A percentile compares a stretch with the other conserved stretches of the same genome.
These are phyloP conservation scores for Macrotyloma uniflorum DNA, from an alignment of 306 rosid species.

Conservation along the genomic window DNA sequence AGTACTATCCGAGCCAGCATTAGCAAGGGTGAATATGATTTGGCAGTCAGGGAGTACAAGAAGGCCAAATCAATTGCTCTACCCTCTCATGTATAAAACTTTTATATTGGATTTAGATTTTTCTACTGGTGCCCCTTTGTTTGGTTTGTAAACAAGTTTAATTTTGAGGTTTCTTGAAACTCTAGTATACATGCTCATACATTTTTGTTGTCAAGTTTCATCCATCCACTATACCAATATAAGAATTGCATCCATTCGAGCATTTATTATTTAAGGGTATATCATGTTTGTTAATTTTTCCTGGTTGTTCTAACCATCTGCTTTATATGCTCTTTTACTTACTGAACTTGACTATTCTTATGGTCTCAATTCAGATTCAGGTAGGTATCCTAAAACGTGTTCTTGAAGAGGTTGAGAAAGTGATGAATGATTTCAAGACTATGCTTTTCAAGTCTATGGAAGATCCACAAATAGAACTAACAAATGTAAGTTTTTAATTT, in stretches of 20 bases:
- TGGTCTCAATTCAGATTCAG: conserved; percentile 53
- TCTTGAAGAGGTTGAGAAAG: conserved; percentile 99
- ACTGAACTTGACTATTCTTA: conserved; percentile 21
- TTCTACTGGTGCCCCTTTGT: conserved; percentile 30
- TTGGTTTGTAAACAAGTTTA: conserved; percentile 27
- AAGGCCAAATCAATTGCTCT: conserved; percentile 97
- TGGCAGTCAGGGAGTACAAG: conserved; percentile 99
- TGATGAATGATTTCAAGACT: conserved; percentile 94
- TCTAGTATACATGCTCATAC: conserved; percentile 11
- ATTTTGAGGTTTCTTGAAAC: conserved; percentile 32
- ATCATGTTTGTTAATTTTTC: conserved; percentile 28
- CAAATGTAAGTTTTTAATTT: conserved; percentile 68
- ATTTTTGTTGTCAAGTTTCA: conserved; percentile 6
- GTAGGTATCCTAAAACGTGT: conserved; percentile 97
- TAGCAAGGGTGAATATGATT: conserved; percentile 96
- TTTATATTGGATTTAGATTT: conserved; percentile 31
- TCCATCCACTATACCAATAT: not conserved
- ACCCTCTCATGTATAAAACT: conserved; percentile 83
- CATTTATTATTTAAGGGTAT: conserved; percentile 22
- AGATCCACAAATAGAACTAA: conserved; percentile 86
- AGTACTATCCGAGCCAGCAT: conserved; percentile 93
- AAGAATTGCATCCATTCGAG: conserved; percentile 23
- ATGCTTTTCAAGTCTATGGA: conserved; percentile 96
- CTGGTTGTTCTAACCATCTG: conserved; percentile 18
- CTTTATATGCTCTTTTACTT: conserved; percentile 28